Percentiles rank a stretch among this genome's conserved stretches.
Evolutionary conservation across 805 yeast species (phyloP).

Genomic region (Candida arabinofermentans): DNA sequence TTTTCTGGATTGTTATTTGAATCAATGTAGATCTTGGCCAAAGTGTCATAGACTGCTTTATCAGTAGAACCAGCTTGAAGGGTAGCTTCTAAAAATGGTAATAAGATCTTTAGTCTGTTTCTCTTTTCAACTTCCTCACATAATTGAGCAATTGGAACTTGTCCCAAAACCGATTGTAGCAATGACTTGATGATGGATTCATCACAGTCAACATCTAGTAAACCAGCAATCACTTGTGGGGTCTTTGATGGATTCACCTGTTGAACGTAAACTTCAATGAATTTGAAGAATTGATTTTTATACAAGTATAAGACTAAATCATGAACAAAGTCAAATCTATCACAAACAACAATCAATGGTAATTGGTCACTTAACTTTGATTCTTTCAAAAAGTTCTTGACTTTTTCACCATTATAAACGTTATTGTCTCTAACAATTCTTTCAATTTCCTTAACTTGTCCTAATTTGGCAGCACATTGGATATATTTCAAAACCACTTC

Average conservation of each 20-base stretch:
- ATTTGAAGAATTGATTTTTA: slow-evolving; percentile 93
- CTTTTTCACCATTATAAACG: slow-evolving; percentile 95
- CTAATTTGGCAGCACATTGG: slow-evolving; percentile 86
- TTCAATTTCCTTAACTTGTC: slow-evolving; percentile 91
- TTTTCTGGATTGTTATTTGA: slow-evolving; percentile 97
- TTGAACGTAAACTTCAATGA: slow-evolving; percentile 96
- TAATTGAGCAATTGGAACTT: slow-evolving; percentile 86
- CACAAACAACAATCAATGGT: slow-evolving; percentile 95
- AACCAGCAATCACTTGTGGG: slow-evolving; percentile 94
- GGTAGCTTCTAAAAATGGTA: slow-evolving; percentile 91
- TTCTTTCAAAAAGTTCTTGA: slow-evolving; percentile 94
- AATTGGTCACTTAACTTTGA: slow-evolving; percentile 90
- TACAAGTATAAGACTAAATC: slow-evolving; percentile 90
- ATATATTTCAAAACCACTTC: slow-evolving; percentile 96
- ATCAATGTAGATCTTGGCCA: slow-evolving; percentile 97
- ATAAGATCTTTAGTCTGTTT: slow-evolving; percentile 83
- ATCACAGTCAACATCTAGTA: slow-evolving; percentile 96
- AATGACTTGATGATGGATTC: slow-evolving; percentile 79
- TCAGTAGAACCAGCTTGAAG: slow-evolving; percentile 82
- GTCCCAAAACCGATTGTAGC: slow-evolving; percentile 82
- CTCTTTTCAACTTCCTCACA: slow-evolving; percentile 96
- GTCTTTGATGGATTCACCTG: slow-evolving; percentile 95
- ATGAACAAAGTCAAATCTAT: slow-evolving; percentile 85
- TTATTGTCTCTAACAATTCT: slow-evolving; percentile 92
- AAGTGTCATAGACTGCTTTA: slow-evolving; percentile 86